Evolutionary conservation across 306 rosid species (phyloP), one percentile per base, ranked within the genome.

Genomic region (peach (Prunus persica)): DNA sequence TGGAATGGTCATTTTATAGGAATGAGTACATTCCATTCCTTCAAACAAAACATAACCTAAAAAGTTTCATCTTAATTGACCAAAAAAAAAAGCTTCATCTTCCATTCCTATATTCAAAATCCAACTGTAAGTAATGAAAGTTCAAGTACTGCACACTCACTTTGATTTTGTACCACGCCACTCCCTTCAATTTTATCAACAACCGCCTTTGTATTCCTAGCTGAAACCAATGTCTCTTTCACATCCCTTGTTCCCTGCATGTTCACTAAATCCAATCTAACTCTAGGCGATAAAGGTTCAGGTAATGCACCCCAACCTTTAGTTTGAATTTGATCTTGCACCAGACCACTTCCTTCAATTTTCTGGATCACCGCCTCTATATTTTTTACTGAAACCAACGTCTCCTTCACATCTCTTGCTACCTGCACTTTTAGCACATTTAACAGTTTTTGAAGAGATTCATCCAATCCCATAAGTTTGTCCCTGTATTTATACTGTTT

Each of bases 181-280:
- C 69, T 65, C 24, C 49, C 51, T 47, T 11, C 15, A 47, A 47
- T 47, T 47, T 47, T 11, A 2, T 47, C 15, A 13, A 10, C 14
- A 10, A 10, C 16, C 15, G 4, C 51, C 15, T 47, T 10, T 47
- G 15, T 13, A 47, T 47, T 3, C 51, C 51, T 47, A 9, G 3
- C 4, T 11, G 16, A 47, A 47, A 9, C 51, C 51, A 47, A 47
- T 47, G 16, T 2, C 51, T 47, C 51, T 11, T 9, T 10, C 16
- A 11, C 51, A 47, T 47, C 51, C 12, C 15, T 10, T 47, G 15
- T 47, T 47, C 46, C 45, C 46, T 27, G 46, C 60, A 50, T 0
- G 8, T 5, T 50, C 3, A 27, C 15, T 69, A 16, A 4, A 50
- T 89, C 88, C 79, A 91, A 81, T n/a, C 91, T 90, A 76, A 87